Conservation (phyloP, 1,139 yeast genomes). For the Hanseniaspora uvarum region DNA sequence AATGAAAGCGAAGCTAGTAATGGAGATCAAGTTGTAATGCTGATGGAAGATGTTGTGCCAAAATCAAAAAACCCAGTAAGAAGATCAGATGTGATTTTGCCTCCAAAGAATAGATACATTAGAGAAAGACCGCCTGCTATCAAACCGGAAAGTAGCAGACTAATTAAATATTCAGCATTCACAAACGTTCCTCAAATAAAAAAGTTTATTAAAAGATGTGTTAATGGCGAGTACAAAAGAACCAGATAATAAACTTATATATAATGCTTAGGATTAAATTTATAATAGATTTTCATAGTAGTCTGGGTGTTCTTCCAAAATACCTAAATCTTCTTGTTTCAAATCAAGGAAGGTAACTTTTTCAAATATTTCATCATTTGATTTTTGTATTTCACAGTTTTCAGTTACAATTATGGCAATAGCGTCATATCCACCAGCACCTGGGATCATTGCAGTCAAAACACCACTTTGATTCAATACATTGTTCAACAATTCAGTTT, state of each 20-base stretch:
- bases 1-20: conserved; percentile 3
- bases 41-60: conserved; percentile 27
- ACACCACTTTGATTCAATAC: conserved; percentile 58
- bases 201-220: conserved; percentile 6
- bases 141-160: conserved; percentile 22
- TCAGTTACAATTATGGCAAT: conserved; percentile 58
- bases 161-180: conserved; percentile 14
- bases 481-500: conserved; percentile 58
- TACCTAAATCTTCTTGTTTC: conserved; percentile 49
- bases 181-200: conserved; percentile 4
- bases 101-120: conserved; percentile 27
- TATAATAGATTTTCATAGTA: conserved; percentile 24
- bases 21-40: conserved; percentile 21
- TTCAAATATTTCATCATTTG: conserved; percentile 29
- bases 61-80: conserved; percentile 27
- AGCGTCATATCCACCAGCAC: conserved; percentile 97
- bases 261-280: background rate
- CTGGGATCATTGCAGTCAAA: conserved; percentile 90
- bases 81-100: conserved; percentile 31
- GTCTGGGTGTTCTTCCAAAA: conserved; percentile 30
- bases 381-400: conserved; percentile 33
- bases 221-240: conserved; percentile 7
- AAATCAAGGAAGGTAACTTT: conserved; percentile 56
- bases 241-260: background rate
- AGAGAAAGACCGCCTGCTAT: conserved; percentile 30